A percentile compares a stretch with the other conserved stretches of the same genome.
Evolutionary conservation across 305 asterid genomes (phyloP).

Genomic region (Coffea humblotiana): DNA sequence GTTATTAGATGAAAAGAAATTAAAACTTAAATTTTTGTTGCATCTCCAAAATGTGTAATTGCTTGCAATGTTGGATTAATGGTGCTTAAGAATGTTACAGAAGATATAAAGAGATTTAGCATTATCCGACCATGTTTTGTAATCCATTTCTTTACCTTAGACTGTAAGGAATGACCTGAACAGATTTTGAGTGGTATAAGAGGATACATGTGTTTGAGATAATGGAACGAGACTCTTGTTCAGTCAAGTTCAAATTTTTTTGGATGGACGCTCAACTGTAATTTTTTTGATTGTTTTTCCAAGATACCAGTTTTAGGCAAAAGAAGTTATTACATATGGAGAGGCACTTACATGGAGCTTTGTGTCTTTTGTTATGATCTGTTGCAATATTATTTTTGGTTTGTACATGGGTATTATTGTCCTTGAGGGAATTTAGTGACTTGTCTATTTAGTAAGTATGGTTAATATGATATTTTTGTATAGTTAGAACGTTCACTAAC

Average conservation of each 20-base stretch:
- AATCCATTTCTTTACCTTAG: not conserved
- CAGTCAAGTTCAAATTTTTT: not conserved
- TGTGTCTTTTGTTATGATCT: not conserved
- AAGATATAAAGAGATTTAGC: not conserved
- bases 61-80: not conserved
- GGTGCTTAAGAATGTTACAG: not conserved
- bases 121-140: not conserved
- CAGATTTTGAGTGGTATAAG: not conserved
- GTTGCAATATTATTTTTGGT: not conserved
- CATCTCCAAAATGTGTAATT: not conserved
- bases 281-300: not conserved
- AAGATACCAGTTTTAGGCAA: not conserved
- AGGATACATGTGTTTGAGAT: not conserved
- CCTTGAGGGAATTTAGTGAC: not conserved
- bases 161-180: not conserved
- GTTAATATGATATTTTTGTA: not conserved
- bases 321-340: not conserved
- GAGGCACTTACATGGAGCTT: not conserved
- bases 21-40: not conserved
- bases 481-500: not conserved
- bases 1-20: not conserved
- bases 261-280: not conserved
- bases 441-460: not conserved
- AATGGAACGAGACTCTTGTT: not conserved
- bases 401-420: not conserved